Conservation (phyloP, 2,329 filamentous ascomycete genomes). For the Mycosphaerelloides madeirae region DNA sequence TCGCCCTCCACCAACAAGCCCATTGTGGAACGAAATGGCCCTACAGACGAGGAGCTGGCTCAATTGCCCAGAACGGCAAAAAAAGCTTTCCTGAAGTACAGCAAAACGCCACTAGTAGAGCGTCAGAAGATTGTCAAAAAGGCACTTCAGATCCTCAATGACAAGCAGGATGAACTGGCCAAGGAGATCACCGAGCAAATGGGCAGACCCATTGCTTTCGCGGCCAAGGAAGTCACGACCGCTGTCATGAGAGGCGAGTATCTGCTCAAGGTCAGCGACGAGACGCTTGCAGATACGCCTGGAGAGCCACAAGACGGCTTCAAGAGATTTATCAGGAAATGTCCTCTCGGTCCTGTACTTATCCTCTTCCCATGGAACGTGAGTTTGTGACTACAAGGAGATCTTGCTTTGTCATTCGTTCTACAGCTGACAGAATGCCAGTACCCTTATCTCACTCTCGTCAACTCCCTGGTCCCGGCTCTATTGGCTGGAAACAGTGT, state of each 20-base stretch:
- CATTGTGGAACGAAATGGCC: constrained; percentile 72
- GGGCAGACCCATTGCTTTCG: constrained; percentile 87
- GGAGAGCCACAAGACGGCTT: constrained; percentile 84
- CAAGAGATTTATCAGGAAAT: constrained; percentile 82
- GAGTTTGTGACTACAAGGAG: constrained; percentile 38
- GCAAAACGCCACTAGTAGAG: constrained; percentile 67
- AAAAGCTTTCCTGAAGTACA: constrained; percentile 71
- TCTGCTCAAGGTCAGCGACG: constrained; percentile 74
- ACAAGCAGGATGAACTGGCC: constrained; percentile 73
- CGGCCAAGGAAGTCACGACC: constrained; percentile 75
- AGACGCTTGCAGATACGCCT: constrained; percentile 71
- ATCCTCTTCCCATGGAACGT: constrained; percentile 97
- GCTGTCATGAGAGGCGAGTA: constrained; percentile 83
- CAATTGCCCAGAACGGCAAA: constrained; percentile 67
- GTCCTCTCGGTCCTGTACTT: constrained; percentile 80
- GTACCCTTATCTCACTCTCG: constrained; percentile 91
- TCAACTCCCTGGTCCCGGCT: constrained; percentile 91
- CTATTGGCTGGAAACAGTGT: constrained; percentile 84
- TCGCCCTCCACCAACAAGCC: constrained; percentile 85
- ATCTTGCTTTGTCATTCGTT: not conserved
- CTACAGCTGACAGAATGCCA: constrained; percentile 35
- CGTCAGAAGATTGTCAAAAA: constrained; percentile 77
- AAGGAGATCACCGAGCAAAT: constrained; percentile 89
- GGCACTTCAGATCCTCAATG: constrained; percentile 65
- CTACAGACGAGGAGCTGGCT: constrained; percentile 65